Evolutionary conservation across 1,284 basidiomycete genomes (phyloP).

Genomic region (Cryptococcus sp.): DNA sequence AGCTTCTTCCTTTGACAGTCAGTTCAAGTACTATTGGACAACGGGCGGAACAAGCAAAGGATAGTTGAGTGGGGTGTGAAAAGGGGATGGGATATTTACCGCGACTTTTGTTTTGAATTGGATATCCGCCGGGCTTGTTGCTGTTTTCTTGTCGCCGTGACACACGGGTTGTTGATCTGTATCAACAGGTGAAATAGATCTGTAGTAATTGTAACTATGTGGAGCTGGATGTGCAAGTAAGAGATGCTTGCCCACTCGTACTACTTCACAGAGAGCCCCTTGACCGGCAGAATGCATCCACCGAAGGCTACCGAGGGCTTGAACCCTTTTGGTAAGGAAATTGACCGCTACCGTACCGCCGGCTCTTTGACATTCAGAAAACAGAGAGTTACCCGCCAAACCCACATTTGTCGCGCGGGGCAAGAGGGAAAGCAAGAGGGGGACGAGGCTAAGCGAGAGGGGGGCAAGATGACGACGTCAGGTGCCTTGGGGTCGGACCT

Average conservation of each 20-base stretch:
- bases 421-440: neutral
- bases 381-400: neutral
- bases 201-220: no score
- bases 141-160: no score
- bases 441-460: neutral
- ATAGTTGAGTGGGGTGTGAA: neutral
- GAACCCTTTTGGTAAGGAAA: neutral
- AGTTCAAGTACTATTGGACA: neutral
- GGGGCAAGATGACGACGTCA: slow-evolving; percentile 71
- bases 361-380: neutral
- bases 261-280: no score
- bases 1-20: neutral
- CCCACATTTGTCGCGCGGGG: neutral
- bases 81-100: neutral
- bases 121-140: no score
- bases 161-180: no score
- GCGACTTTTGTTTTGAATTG: no score
- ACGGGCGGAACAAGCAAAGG: neutral
- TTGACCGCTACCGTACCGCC: neutral
- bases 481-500: slow-evolving; percentile 53
- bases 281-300: neutral
- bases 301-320: neutral
- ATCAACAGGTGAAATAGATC: no score
- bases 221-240: no score
- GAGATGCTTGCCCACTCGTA: no score